Conservation (phyloP, 2,329 filamentous ascomycete genomes). For the Hymenoscyphus fructigenus region DNA sequence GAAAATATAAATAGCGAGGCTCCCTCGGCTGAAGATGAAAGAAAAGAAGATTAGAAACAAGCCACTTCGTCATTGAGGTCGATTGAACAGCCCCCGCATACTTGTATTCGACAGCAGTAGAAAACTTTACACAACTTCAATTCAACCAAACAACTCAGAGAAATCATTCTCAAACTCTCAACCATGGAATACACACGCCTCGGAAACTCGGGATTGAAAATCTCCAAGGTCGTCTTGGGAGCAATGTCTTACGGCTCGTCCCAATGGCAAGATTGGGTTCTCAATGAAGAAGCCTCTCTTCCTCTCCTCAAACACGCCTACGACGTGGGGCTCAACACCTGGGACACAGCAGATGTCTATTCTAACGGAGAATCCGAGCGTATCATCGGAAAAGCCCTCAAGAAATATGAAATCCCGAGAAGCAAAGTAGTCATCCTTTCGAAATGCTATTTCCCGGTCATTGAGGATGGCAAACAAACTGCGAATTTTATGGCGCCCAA, state of each 20-base stretch:
- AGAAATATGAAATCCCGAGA: slow-evolving; percentile 63
- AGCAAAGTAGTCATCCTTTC: slow-evolving; percentile 62
- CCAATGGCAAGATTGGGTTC: slow-evolving; percentile 48
- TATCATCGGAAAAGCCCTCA: slow-evolving; percentile 52
- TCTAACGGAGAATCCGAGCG: slow-evolving; percentile 49
- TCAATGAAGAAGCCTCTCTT: slow-evolving; percentile 47
- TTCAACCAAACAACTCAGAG: not conserved
- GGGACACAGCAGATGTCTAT: slow-evolving; percentile 48
- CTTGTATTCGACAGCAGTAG: not conserved
- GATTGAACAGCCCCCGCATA: not conserved
- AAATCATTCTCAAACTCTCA: not conserved
- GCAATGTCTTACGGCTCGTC: slow-evolving; percentile 49
- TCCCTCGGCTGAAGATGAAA: not conserved
- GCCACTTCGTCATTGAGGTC: not conserved
- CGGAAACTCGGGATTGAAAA: slow-evolving; percentile 51
- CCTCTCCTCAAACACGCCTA: slow-evolving; percentile 52
- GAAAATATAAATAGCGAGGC: not conserved
- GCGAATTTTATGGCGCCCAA: slow-evolving; percentile 40
- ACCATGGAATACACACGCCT: slow-evolving; percentile 20
- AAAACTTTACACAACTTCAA: not conserved
- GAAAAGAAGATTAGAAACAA: not conserved
- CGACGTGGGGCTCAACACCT: slow-evolving; percentile 53
- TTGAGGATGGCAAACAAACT: slow-evolving; percentile 27
- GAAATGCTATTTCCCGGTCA: slow-evolving; percentile 56
- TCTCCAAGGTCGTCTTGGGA: slow-evolving; percentile 52